Base-by-base conservation (phyloP, 1,284 basidiomycete species). In the Leucoagaricus sp. region DNA sequence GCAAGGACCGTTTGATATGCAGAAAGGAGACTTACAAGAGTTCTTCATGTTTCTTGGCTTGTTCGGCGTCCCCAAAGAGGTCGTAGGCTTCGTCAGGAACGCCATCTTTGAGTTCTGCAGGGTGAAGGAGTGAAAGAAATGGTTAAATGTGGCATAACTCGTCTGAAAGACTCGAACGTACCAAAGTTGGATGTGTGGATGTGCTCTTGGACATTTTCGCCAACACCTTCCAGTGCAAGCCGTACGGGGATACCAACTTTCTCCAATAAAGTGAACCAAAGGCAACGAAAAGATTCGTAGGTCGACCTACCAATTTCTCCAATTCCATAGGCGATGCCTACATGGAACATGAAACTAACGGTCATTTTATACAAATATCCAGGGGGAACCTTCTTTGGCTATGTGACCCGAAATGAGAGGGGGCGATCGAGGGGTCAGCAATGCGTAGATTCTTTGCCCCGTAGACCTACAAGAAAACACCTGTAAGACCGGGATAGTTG, bases 361-460 rank as follows among this genome's bases (percentile, higher is more conserved):
- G 42, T 23, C 17, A 5, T 21, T 23, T 19, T 28, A 6, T 5
- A 19, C 8, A 45, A 15, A 45, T 12, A 8, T 45, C 19, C 21
- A 45, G 19, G 10, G 23, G 17, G 21, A 45, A 28, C 42, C 15
- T 23, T 19, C 42, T 19, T 21, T 70, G 70, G 52, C 76, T 58
- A 61, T 79, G 78, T 1, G 75, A 74, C 48, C 73, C 75, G 40
- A 81, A 60, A 53, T 79, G 77, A 50, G 79, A 56, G 3, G 79
- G 78, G 42, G 78, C 58, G 12, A 81, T 65, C 4, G 74, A 77
- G 0, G 79, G 70, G 63, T 83, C 81, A 3, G 80, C 80, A 25
- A 84, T 77, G 7, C 82, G 74, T 9, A 83, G 67, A 63, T 83
- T 83, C 4, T 65, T 62, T 1, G 80, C 81, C 49, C 81, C 79